Evolutionary conservation across 1,284 basidiomycete species (phyloP), one percentile per base, ranked within the genome.

Genomic region (Pseudozyma sp.): DNA sequence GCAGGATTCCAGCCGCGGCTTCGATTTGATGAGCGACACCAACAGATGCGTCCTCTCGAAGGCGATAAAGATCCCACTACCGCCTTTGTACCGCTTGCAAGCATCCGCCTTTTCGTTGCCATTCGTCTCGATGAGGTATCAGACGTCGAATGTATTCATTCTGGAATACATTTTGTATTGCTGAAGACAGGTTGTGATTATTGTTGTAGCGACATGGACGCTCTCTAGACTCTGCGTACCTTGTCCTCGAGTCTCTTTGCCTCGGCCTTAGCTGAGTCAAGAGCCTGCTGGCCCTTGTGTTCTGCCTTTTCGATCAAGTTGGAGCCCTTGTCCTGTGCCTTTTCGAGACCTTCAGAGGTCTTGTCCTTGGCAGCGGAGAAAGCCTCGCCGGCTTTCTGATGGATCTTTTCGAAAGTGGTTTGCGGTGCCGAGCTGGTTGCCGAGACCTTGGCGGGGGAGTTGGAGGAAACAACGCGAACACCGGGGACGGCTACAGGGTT

Each of bases 401-500:
- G 78, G 35, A 83, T 56, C 57, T 74, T 71, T 57, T 80, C 77
- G 19, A 83, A 79, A 19, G 77, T 71, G 21, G 79, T 74, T 35
- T 71, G 68, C 12, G 77, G 76, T 61, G 49, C 59, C 13, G 50
- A 59, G 56, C 58, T 65, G 39, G 64, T 59, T 14, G 63, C 58
- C 25, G 68, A 65, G 36, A 18, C 86, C 87, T n/a, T 83, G 78
- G 35, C 80, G 63, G 19, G 86, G 86, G 59, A 83, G 71, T 36
- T 85, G 73, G 31, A 85, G 81, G 86, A 92, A 56, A 88, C 86
- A 78, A 97, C 89, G 77, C 93, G 91, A 66, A 93, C 93, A 76
- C 95, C 95, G 42, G 94, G 92, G 84, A 96, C 90, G 81, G 94
- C 90, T 70, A 95, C 92, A 18, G 94, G 93, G 88, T 96, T 96